phyloP scores from a whole-genome alignment of 768 basidiomycete species.

The Dentipellis sp. region DNA sequence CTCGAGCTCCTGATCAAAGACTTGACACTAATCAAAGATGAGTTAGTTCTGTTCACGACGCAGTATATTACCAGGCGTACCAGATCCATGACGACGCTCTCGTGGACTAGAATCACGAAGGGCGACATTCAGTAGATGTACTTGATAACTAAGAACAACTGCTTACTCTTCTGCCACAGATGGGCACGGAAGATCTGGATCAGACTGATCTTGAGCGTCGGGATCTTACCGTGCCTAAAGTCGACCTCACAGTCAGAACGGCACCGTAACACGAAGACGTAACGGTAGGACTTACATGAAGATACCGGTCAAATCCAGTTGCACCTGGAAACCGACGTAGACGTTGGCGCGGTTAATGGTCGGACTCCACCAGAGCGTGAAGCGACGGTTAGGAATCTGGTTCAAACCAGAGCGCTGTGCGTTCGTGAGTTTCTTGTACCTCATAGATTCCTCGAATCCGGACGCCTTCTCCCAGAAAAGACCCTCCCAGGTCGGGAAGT shows the following conservation, averaged over 20 bases:
- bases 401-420: slow-evolving; percentile 97
- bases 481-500: slow-evolving; percentile 97
- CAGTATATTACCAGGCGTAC: slow-evolving; percentile 26
- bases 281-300: slow-evolving; percentile 53
- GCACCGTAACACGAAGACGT: neutral
- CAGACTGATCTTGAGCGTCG: slow-evolving; percentile 95
- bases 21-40: slow-evolving; percentile 64
- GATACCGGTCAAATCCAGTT: slow-evolving; percentile 94
- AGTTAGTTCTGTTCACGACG: neutral
- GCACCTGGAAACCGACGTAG: slow-evolving; percentile 99
- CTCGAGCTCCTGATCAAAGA: slow-evolving; percentile 97
- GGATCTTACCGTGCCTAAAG: slow-evolving; percentile 91
- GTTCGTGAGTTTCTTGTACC: slow-evolving; percentile 95
- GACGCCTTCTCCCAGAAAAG: slow-evolving; percentile 99
- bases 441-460: slow-evolving; percentile 94
- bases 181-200: slow-evolving; percentile 99
- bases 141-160: slow-evolving; percentile 19
- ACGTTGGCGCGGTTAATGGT: slow-evolving; percentile 99
- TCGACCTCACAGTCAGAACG: slow-evolving; percentile 6
- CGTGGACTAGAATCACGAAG: slow-evolving; percentile 48
- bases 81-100: slow-evolving; percentile 89
- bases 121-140: slow-evolving; percentile 3
- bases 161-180: slow-evolving; percentile 98
- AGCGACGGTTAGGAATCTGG: slow-evolving; percentile 97
- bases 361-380: slow-evolving; percentile 99